Conservation (phyloP, 75 land plant genomes). For the Chamaecyparis obtusa region DNA sequence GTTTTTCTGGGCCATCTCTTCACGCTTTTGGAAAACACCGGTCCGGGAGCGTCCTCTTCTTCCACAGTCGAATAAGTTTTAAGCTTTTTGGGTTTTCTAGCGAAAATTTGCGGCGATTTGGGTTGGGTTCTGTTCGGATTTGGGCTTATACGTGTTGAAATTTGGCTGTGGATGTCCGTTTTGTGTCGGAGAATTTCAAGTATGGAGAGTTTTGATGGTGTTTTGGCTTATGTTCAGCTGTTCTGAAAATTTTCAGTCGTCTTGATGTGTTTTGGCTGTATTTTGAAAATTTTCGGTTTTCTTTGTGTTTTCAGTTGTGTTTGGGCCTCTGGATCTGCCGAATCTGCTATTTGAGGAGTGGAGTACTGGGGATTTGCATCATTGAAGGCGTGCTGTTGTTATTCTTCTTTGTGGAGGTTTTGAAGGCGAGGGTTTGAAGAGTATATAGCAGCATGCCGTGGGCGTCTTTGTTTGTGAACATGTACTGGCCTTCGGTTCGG, state of each 20-base stretch:
- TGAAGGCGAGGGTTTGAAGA: not conserved
- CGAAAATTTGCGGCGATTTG: not conserved
- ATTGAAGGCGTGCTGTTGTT: not conserved
- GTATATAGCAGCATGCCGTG: slow-evolving; percentile 2
- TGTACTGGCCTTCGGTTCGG: slow-evolving; percentile 3
- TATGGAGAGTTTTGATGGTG: not conserved
- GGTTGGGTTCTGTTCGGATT: not conserved
- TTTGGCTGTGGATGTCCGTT: not conserved
- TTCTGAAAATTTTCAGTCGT: not conserved
- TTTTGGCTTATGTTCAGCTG: not conserved
- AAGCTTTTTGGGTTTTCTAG: not conserved
- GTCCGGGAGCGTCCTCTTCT: not conserved
- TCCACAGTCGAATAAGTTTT: not conserved
- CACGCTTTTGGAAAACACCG: not conserved
- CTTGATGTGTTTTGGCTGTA: not conserved
- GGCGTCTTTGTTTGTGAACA: not conserved
- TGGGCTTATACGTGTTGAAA: not conserved
- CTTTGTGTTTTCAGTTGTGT: not conserved
- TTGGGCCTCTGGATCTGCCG: not conserved
- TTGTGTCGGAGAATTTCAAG: not conserved
- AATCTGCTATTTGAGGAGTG: not conserved
- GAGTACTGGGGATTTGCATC: not conserved
- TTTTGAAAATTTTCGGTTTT: not conserved
- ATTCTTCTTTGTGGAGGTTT: not conserved
- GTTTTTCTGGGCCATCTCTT: not conserved